phyloP scores from a whole-genome alignment of 164 flowering plant genomes.

The Piper betle region DNA sequence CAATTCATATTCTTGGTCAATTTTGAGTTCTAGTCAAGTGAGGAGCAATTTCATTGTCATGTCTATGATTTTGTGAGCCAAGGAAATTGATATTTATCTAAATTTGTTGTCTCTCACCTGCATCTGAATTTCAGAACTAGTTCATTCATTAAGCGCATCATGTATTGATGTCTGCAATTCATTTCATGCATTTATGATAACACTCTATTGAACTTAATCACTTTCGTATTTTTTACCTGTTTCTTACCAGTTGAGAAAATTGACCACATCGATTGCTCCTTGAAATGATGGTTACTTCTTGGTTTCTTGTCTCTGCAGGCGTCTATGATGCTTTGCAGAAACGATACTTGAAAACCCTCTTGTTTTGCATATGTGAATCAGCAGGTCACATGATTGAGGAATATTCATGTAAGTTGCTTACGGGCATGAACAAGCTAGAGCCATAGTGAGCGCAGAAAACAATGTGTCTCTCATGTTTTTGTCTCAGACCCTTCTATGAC shows the following conservation, averaged over 20 bases:
- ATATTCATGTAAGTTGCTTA: constrained; percentile 56
- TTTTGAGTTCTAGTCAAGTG: too few relatives aligned
- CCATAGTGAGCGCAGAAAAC: too few relatives aligned
- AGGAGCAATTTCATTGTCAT: too few relatives aligned
- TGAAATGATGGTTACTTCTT: not conserved
- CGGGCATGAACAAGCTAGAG: not conserved
- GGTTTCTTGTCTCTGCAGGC: constrained; percentile 27
- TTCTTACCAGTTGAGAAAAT: not conserved
- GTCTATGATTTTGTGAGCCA: too few relatives aligned
- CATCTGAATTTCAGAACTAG: too few relatives aligned
- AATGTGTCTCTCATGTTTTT: too few relatives aligned
- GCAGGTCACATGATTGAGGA: constrained; percentile 89
- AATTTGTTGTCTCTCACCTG: too few relatives aligned
- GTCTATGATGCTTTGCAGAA: constrained; percentile 88
- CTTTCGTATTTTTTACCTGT: not conserved
- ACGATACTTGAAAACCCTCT: constrained; percentile 71
- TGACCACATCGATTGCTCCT: not conserved
- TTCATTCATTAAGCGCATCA: too few relatives aligned
- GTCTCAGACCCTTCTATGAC: not conserved
- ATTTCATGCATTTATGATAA: too few relatives aligned
- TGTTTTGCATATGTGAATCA: constrained; percentile 79
- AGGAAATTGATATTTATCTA: too few relatives aligned
- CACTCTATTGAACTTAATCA: not conserved
- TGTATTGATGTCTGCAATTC: too few relatives aligned
- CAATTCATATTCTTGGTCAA: too few relatives aligned